Conservation (phyloP, 768 basidiomycete genomes). For the Astraeus odoratus region DNA sequence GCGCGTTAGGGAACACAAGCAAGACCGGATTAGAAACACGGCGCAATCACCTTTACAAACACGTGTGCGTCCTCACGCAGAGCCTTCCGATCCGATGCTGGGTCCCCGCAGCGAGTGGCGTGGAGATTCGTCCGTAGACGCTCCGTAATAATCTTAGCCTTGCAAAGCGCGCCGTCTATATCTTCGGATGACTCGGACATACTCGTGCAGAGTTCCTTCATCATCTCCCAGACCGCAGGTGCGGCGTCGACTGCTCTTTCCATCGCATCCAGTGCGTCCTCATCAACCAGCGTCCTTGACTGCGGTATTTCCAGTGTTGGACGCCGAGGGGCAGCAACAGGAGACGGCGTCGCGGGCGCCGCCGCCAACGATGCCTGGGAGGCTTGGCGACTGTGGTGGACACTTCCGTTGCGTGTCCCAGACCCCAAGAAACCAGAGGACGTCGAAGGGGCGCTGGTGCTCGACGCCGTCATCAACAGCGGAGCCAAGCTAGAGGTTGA, state of each 20-base stretch:
- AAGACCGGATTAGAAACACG: background rate
- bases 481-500: constrained; percentile 16
- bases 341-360: constrained; percentile 32
- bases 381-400: constrained; percentile 35
- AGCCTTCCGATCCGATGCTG: constrained; percentile 47
- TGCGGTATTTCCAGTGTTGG: constrained; percentile 42
- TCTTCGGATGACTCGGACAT: constrained; percentile 45
- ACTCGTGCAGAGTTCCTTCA: constrained; percentile 65
- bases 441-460: constrained; percentile 1
- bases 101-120: constrained; percentile 50
- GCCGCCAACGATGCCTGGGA: constrained; percentile 38
- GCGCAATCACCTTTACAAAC: constrained; percentile 68
- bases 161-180: constrained; percentile 47
- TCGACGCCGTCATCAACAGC: constrained; percentile 3
- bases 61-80: constrained; percentile 72
- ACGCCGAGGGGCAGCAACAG: constrained; percentile 19
- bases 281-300: constrained; percentile 64
- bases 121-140: constrained; percentile 54
- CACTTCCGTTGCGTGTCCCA: constrained; percentile 8
- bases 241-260: constrained; percentile 74
- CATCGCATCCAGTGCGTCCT: constrained; percentile 74
- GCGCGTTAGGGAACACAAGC: background rate
- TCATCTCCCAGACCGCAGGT: constrained; percentile 74
- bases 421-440: constrained; percentile 10
- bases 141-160: constrained; percentile 58